Evolutionary conservation across 1,139 yeast genomes (phyloP), one percentile per base, ranked within the genome.

Genomic region (Hemisphaericaspora xylofermentans): DNA sequence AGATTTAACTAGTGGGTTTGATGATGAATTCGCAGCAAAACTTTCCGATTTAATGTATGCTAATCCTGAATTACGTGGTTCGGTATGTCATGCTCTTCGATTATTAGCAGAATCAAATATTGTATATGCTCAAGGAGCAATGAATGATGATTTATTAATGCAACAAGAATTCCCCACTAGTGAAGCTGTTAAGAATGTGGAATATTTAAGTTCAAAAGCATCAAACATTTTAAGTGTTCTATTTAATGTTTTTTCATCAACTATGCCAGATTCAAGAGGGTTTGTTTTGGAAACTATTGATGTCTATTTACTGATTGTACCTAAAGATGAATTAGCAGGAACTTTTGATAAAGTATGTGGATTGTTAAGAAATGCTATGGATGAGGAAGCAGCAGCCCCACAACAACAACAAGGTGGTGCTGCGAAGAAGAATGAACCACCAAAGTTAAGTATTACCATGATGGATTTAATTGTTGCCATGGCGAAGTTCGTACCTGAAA

Each of bases 281-380:
- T 88, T 76, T 58, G 82, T 93, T 41, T 72, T 89, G 47, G 97
- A 89, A 49, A 82, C 96, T 14, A 86, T 91, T 54, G 94, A 88
- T 53, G 77, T 82, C 1, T 91, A 83, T 61, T 70, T 94, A 49
- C 78, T 81, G 47, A 80, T 93, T 37, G 78, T 88, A n/a, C 71
- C 82, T 1, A 64, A 74, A 25, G 77, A 71, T 14, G 96, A 88
- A 51, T 68, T 93, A 49, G 80, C 77, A 47, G 69, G 69, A 40
- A 86, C 95, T 19, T 94, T 94, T 67, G 80, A 89, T 59, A 88
- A 88, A 57, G 95, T 93, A 6, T 87, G 96, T 61, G 78, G 80
- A 1, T 68, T 88, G 45, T 74, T 93, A 53, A 87, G 84, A 53
- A 76, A 79, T 46, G 84, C 95, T 2, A 70, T 93, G 64, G 88